Conservation (phyloP, 176 grass and related monocot genomes). For the Musa beccarii region DNA sequence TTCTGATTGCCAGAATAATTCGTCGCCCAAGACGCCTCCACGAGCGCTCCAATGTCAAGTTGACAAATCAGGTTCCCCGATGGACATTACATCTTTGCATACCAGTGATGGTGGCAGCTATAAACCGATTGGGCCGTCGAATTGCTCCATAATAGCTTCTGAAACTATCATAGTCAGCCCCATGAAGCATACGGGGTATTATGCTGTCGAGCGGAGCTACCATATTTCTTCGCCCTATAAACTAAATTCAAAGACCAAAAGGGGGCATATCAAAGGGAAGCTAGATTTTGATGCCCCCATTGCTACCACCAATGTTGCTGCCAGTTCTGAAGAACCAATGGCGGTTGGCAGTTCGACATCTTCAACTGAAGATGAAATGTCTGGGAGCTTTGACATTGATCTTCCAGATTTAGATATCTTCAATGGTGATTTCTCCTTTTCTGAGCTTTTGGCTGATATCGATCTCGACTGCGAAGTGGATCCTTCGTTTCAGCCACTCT, state of each 20-base stretch:
- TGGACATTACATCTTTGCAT: constrained; percentile 11
- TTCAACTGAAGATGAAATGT: background rate
- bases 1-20: constrained; percentile 21
- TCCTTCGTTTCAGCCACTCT: constrained; percentile 27
- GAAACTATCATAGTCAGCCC: constrained; percentile 77
- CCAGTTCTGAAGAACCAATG: background rate
- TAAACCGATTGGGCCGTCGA: constrained; percentile 30
- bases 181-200: constrained; percentile 57
- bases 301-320: background rate
- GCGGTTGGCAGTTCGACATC: background rate
- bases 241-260: constrained; percentile 43
- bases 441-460: constrained; percentile 73
- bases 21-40: constrained; percentile 44
- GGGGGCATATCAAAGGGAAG: constrained; percentile 72
- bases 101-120: constrained; percentile 6
- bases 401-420: constrained; percentile 65
- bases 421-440: constrained; percentile 57
- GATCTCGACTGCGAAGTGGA: constrained; percentile 57
- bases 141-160: constrained; percentile 78
- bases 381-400: constrained; percentile 49
- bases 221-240: constrained; percentile 74
- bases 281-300: constrained; percentile 54
- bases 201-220: constrained; percentile 76
- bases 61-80: constrained; percentile 12
- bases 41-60: constrained; percentile 8